phyloP scores from a whole-genome alignment of 768 basidiomycete species.

The Russula olivacea region DNA sequence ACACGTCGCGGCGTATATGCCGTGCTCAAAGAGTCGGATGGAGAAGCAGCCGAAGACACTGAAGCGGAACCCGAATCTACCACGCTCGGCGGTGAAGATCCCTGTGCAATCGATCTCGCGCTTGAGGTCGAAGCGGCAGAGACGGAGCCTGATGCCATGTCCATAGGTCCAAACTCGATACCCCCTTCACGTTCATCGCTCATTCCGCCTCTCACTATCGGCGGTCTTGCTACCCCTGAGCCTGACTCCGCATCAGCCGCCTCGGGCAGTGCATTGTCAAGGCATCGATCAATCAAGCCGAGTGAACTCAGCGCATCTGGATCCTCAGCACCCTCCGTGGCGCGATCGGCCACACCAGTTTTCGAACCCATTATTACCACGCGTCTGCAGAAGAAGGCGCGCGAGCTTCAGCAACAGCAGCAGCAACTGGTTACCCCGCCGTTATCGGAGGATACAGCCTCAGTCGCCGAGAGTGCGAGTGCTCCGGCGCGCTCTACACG shows the following conservation, averaged over 20 bases:
- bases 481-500: constrained; percentile 27
- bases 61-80: constrained; percentile 35
- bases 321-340: constrained; percentile 26
- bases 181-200: constrained; percentile 20
- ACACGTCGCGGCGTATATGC: constrained; percentile 81
- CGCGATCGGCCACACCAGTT: constrained; percentile 27
- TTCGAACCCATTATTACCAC: constrained; percentile 57
- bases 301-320: constrained; percentile 21
- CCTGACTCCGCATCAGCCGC: constrained; percentile 4
- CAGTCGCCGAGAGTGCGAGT: constrained; percentile 30
- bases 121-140: constrained; percentile 19
- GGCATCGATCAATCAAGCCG: constrained; percentile 14
- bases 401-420: constrained; percentile 30
- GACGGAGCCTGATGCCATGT: constrained; percentile 16
- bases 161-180: constrained; percentile 1
- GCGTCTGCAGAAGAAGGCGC: constrained; percentile 46
- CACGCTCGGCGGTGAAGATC: constrained; percentile 1
- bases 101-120: constrained; percentile 11
- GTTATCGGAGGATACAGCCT: constrained; percentile 41
- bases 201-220: constrained; percentile 5
- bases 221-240: constrained; percentile 19
- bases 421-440: constrained; percentile 47
- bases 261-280: constrained; percentile 14
- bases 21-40: constrained; percentile 57
- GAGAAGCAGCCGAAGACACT: constrained; percentile 47